Conservation (phyloP, 371 early-diverging fungal species). For the Mucor irregularis region DNA sequence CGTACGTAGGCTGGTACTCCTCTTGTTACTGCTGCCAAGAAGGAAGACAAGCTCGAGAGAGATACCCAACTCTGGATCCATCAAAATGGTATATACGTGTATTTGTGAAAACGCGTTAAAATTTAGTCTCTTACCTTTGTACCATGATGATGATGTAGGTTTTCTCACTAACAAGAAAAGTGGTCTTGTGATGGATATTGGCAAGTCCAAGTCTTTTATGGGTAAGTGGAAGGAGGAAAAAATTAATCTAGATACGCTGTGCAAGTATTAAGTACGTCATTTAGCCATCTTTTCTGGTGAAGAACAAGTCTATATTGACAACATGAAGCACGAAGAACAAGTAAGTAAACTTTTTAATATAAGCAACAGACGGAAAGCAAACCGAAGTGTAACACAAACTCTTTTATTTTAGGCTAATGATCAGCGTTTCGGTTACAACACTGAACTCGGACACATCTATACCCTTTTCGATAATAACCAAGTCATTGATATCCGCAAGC, state of each 20-base stretch:
- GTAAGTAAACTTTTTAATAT: constrained; percentile 21
- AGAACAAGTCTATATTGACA: constrained; percentile 39
- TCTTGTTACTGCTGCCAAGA: constrained; percentile 17
- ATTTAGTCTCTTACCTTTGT: no score
- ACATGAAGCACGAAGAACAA: constrained; percentile 39
- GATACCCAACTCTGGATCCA: constrained; percentile 34
- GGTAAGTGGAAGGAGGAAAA: constrained; percentile 38
- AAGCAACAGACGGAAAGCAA: constrained; percentile 9
- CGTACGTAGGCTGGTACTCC: constrained; percentile 21
- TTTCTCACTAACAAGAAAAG: constrained; percentile 45
- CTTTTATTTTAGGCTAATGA: constrained; percentile 30
- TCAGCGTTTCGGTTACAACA: constrained; percentile 40
- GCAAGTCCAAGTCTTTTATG: constrained; percentile 37
- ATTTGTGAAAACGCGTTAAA: no score
- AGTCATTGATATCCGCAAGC: constrained; percentile 41
- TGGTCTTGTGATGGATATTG: constrained; percentile 44
- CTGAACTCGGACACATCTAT: constrained; percentile 35
- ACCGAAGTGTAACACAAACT: constrained; percentile 19
- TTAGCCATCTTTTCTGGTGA: constrained; percentile 44
- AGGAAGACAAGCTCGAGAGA: constrained; percentile 20
- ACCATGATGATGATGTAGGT: no score
- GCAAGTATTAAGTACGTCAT: neutral
- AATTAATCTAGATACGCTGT: neutral
- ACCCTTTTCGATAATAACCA: constrained; percentile 21
- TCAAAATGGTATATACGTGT: constrained; percentile 44